Base-by-base conservation (phyloP, 352 stramenopile species). In the Pythium brachiatum region DNA sequence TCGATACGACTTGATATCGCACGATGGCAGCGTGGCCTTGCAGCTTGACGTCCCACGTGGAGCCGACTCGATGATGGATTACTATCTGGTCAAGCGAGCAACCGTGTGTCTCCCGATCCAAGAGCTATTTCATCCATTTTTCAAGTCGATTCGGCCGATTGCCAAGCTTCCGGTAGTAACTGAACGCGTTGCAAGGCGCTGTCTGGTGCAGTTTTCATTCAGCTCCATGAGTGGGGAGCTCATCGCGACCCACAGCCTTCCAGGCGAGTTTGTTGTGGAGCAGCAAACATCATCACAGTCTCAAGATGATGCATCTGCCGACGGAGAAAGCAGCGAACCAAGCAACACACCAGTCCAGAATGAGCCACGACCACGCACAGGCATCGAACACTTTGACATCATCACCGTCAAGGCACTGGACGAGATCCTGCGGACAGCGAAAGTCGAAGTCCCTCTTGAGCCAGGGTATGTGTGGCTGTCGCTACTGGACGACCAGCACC, bases 41-140 rank as follows among this genome's bases (percentile, higher is more conserved):
- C 75, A 88, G 44, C 60, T 90, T 32, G 76, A 84, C 16, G 70
- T 90, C 0, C 81, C 81, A 1, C 26, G 62, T 0, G 70, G 76
- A 0, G 75, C 75, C 9, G 77, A 90, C 53, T 72, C 78, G 38
- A 66, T 79, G 44, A 74, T 74, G 55, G 78, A 88, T 60, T 88
- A 86, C 60, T 90, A 79, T 34, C 63, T 88, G 41, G 75, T 88
- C 44, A 87, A 85, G 69, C 68, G 75, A 31, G 72, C 59, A 0
- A 41, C 66, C 1, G 68, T 86, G 43, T 69, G 44, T 4, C 53
- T 90, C 41, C 71, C 79, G 18, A 63, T 84, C 57, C 57, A 76
- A 53, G 81, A 90, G 56, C 59, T 90, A 2, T 29, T 85, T 29
- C 57, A 60, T 39, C 69, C 62, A 3, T 72, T 73, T 36, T 76